A percentile compares a stretch with the other conserved stretches of the same genome.
Evolutionary conservation across 2,329 filamentous ascomycete species (phyloP).

Genomic region (Plectosphaerella cucumerina): DNA sequence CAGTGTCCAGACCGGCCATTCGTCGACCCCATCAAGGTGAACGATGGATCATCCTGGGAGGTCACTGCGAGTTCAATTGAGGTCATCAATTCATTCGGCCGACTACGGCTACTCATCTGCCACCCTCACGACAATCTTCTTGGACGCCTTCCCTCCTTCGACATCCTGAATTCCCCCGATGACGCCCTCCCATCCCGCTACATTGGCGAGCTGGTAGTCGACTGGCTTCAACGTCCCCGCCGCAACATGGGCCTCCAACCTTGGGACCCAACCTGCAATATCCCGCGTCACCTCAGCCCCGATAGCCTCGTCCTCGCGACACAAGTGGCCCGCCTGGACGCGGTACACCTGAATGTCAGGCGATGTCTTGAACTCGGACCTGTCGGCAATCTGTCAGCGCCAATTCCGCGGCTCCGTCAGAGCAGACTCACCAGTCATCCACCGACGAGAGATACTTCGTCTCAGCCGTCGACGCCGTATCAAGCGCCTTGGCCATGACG

Average conservation of each 20-base stretch:
- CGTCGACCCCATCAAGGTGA: too few relatives aligned
- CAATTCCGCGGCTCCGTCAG: too few relatives aligned
- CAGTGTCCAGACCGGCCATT: too few relatives aligned
- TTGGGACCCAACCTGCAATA: slow-evolving; percentile 12
- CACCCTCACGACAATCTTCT: slow-evolving; percentile 21
- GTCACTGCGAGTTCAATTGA: too few relatives aligned
- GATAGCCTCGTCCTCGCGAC: slow-evolving; percentile 11
- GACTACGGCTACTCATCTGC: slow-evolving; percentile 4
- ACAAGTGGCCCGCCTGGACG: slow-evolving; percentile 19
- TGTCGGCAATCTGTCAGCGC: not conserved
- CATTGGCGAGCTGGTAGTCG: slow-evolving; percentile 15
- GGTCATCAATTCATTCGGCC: too few relatives aligned
- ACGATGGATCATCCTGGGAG: too few relatives aligned
- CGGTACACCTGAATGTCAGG: slow-evolving; percentile 17
- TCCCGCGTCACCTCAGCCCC: slow-evolving; percentile 12
- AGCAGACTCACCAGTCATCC: slow-evolving; percentile 22
- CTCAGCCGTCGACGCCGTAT: slow-evolving; percentile 14
- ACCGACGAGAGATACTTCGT: slow-evolving; percentile 26
- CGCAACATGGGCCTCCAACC: slow-evolving; percentile 17
- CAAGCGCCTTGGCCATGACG: slow-evolving; percentile 24
- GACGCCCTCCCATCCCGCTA: slow-evolving; percentile 18
- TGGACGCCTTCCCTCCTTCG: slow-evolving; percentile 16
- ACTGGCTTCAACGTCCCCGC: slow-evolving; percentile 17
- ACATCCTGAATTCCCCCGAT: slow-evolving; percentile 16
- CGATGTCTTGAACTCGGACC: slow-evolving; percentile 18